Base-by-base conservation (phyloP, 2,329 filamentous ascomycete genomes). In the Incumbomyces lentus region DNA sequence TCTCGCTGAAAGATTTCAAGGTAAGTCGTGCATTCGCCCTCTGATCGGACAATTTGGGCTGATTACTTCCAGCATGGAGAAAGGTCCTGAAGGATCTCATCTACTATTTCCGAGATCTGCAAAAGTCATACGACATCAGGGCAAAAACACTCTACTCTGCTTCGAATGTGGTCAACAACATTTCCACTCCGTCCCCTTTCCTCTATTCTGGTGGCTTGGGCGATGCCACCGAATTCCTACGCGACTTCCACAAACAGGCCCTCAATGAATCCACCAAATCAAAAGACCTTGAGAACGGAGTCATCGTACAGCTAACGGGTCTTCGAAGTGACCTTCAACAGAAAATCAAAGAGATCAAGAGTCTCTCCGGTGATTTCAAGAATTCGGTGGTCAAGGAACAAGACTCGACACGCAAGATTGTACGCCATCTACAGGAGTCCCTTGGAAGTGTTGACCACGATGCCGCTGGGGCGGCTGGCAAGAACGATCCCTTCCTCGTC, bases 311-410 rank as follows among this genome's bases (percentile, higher is more conserved):
- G 44, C 72, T 98, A 47, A 87, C 82, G 2, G 88, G 88, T 1
- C 70, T 98, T 45, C 74, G 92, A 48, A 89, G 81, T 59, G 92
- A 98, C 64, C 72, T 98, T 14, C 84, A 84, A 51, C 87, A 93
- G 63, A 98, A 98, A 70, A 94, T 94, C 65, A 98, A 96, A 66
- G 92, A 98, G 67, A 98, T 98, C 69, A 95, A 94, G 68, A 83
- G 81, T 55, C 71, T 98, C 13, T 85, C 87, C 5, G 85, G 88
- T 13, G 92, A 98, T 64, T 98, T 98, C 68, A 95, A 95, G 68
- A 98, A 95, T 62, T 85, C 83, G 0, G 88, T 98, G 8, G 87
- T 95, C 19, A 95, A 90, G 68, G 92, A 96, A 65, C 90, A 94
- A 71, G 89, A 95, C 16, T 71, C 65, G 14, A 95, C 92, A 0